These are phyloP conservation scores for Cladosporium sp. DNA, from an alignment of 2,329 filamentous ascomycete genomes.

Conservation along the genomic window DNA sequence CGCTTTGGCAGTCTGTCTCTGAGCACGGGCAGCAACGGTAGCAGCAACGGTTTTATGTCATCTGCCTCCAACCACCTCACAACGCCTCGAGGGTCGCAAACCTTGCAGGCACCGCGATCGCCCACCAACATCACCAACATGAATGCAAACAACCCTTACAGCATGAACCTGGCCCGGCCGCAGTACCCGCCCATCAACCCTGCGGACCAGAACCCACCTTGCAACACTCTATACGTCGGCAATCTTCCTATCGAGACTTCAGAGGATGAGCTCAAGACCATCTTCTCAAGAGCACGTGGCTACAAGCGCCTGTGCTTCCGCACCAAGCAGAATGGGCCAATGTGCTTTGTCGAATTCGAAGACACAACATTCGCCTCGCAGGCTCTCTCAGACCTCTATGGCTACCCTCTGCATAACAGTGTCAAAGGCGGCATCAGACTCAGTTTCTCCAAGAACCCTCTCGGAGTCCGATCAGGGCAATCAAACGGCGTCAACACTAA, in stretches of 20 bases:
- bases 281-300: constrained; percentile 88
- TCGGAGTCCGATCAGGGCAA: constrained; percentile 81
- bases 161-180: constrained; percentile 54
- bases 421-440: constrained; percentile 90
- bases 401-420: constrained; percentile 79
- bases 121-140: constrained; percentile 50
- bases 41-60: constrained; percentile 38
- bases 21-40: constrained; percentile 51
- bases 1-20: constrained; percentile 66
- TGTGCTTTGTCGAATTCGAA: constrained; percentile 99
- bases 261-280: constrained; percentile 87
- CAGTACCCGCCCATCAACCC: constrained; percentile 85
- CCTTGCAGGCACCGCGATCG: constrained; percentile 45
- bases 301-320: constrained; percentile 95
- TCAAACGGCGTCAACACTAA: constrained; percentile 47
- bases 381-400: constrained; percentile 83
- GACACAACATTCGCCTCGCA: constrained; percentile 89
- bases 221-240: constrained; percentile 97
- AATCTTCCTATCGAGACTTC: constrained; percentile 89
- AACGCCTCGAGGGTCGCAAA: constrained; percentile 37
- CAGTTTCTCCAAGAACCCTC: constrained; percentile 94
- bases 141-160: constrained; percentile 40
- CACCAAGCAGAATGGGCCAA: constrained; percentile 89
- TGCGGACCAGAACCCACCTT: constrained; percentile 92
- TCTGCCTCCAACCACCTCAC: constrained; percentile 50